Base-by-base conservation (phyloP, 441 rosid species). In the Codiaeum variegatum region DNA sequence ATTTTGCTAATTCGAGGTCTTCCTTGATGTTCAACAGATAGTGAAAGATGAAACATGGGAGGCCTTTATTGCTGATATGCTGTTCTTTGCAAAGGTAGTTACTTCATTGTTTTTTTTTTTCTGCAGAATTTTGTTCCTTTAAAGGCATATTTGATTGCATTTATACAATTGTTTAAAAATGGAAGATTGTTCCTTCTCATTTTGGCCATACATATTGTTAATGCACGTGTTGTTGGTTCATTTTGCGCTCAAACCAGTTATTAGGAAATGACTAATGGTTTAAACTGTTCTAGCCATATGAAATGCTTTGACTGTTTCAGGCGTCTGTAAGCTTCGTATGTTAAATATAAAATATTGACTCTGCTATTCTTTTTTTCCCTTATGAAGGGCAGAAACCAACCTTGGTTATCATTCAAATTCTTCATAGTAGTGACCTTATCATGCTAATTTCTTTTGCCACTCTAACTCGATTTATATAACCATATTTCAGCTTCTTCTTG, bases 21-120 rank as follows among this genome's bases (percentile, higher is more conserved):
- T 54, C 18, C 21, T 3, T 40, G 4, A 15, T 73, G 19, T 40
- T 59, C 24, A 60, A 74, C 78, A 93, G 98, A 66, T 80, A 36
- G 88, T 83, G 73, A 88, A 80, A 72, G 90, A 82, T 61, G 98
- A 94, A 80, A 84, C 94, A 32, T 89, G 94, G 97, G 98, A 94
- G 70, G 90, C 85, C 21, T 82, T 88, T 67, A 70, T 89, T 75
- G 85, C 85, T 13, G 89, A 91, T 80, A 63, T 83, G 38, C 62
- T 94, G 59, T 83, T 91, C 76, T 91, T 78, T 28, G 93, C 92
- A 13, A 94, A 94, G 92, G 97, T 90, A 46, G 67, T 62, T 31
- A 8, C 4, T 19, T 66, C 64, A 29, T 26, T 58, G 36, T 4
- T 24, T 3, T 16, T 19, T 6, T 32, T 29, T 34, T n/a, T 40